Percentiles rank a stretch among this genome's conserved stretches.
These are phyloP conservation scores for Trichoderma reesei DNA, from an alignment of 495 filamentous ascomycete species.

Conservation along the genomic window DNA sequence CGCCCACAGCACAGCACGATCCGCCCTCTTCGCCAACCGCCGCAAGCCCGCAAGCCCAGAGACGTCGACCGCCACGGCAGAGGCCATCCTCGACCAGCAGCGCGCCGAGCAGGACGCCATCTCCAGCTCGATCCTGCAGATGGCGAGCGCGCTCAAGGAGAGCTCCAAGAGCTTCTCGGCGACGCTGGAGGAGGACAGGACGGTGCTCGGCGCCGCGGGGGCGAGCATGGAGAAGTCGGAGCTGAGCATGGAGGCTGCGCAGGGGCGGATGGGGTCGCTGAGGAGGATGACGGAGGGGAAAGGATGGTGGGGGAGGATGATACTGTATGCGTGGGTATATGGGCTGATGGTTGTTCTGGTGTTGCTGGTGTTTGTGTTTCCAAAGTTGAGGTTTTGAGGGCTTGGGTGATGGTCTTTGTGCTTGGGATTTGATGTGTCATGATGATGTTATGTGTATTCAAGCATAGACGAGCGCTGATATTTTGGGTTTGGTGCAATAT, in stretches of 20 bases:
- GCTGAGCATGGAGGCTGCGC: constrained; percentile 62
- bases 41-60: constrained; percentile 11
- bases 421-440: background rate
- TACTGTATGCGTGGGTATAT: constrained; percentile 75
- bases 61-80: constrained; percentile 35
- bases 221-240: constrained; percentile 69
- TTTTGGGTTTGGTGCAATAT: constrained; percentile 9
- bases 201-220: constrained; percentile 56
- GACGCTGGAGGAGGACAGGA: constrained; percentile 62
- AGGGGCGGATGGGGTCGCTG: constrained; percentile 62
- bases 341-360: constrained; percentile 66
- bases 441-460: background rate
- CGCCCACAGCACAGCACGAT: constrained; percentile 20
- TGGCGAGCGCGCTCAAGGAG: constrained; percentile 69
- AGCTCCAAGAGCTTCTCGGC: constrained; percentile 59
- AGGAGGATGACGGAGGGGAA: constrained; percentile 69
- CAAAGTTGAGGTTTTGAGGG: constrained; percentile 71
- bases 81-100: constrained; percentile 62
- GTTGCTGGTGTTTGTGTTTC: constrained; percentile 66
- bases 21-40: constrained; percentile 29
- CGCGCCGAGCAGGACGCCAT: constrained; percentile 77
- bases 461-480: background rate
- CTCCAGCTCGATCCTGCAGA: constrained; percentile 63
- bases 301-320: constrained; percentile 77
- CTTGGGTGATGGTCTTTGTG: too few species aligned